Conservation (phyloP, 2,329 filamentous ascomycete species). For the Fusarium sp. region DNA sequence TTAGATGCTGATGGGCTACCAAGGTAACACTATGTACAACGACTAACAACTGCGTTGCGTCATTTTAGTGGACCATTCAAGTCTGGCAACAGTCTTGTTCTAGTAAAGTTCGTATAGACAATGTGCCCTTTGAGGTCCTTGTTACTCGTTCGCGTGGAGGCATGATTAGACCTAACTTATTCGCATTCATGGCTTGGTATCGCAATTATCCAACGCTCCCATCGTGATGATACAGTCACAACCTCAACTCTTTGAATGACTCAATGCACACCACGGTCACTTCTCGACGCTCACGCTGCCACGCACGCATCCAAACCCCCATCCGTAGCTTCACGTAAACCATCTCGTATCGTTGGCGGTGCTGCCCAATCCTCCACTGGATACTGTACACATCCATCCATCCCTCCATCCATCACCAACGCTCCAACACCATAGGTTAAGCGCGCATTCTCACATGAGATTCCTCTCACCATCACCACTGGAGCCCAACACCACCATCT, state of each 20-base stretch:
- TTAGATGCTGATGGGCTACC: not conserved
- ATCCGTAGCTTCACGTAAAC: slow-evolving; percentile 13
- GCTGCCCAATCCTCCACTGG: slow-evolving; percentile 33
- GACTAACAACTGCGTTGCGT: no score
- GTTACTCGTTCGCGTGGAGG: not conserved
- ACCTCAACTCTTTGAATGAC: not conserved
- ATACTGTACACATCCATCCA: not conserved
- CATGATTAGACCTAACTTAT: not conserved
- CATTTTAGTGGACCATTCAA: no score
- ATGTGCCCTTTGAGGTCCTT: no score
- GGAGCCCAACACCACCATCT: slow-evolving; percentile 24
- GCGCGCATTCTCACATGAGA: slow-evolving; percentile 29
- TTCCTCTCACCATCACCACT: slow-evolving; percentile 8
- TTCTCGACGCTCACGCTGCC: slow-evolving; percentile 17
- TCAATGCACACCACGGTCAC: not conserved
- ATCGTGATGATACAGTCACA: not conserved
- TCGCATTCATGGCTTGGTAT: not conserved
- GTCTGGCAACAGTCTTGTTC: no score
- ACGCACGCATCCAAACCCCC: slow-evolving; percentile 24
- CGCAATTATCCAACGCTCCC: not conserved
- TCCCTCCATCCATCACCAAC: not conserved
- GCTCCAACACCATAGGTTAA: slow-evolving; percentile 18
- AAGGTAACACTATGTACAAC: no score
- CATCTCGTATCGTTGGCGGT: slow-evolving; percentile 20
- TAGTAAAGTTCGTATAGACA: no score